A percentile compares a stretch with the other conserved stretches of the same genome.
These are phyloP conservation scores for Lagerstroemia fauriei DNA, from an alignment of 441 rosid genomes.

Conservation along the genomic window DNA sequence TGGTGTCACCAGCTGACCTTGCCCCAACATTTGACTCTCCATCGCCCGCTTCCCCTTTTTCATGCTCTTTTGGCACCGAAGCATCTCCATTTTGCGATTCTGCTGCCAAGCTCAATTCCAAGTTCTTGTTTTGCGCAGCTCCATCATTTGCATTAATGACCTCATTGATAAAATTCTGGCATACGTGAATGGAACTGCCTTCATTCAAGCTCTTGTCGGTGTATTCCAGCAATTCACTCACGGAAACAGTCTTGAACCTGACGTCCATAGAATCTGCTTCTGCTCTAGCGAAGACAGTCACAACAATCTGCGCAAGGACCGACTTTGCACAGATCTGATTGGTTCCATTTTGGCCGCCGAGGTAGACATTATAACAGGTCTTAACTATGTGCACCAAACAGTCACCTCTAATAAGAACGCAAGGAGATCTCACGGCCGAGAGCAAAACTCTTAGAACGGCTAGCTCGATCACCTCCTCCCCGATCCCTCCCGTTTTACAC, in stretches of 20 bases:
- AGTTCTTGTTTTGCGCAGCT: conserved; percentile 42
- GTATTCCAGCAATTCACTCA: conserved; percentile 69
- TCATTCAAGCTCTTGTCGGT: conserved; percentile 82
- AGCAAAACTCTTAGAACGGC: conserved; percentile 73
- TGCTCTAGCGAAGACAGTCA: conserved; percentile 66
- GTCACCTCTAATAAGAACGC: conserved; percentile 74
- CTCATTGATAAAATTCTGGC: conserved; percentile 74
- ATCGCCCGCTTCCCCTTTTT: conserved; percentile 34
- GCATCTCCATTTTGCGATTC: conserved; percentile 42
- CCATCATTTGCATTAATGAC: conserved; percentile 64
- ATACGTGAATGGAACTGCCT: conserved; percentile 72
- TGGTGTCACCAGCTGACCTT: conserved; percentile 29
- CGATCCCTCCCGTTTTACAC: conserved; percentile 60
- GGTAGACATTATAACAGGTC: conserved; percentile 88
- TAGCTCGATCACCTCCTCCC: conserved; percentile 73
- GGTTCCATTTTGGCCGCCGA: conserved; percentile 75
- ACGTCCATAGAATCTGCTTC: conserved; percentile 71
- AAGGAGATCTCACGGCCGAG: conserved; percentile 69
- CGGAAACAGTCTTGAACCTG: conserved; percentile 53
- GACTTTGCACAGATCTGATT: conserved; percentile 94
- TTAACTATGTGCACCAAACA: conserved; percentile 66
- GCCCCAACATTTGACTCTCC: conserved; percentile 36
- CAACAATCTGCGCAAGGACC: conserved; percentile 80
- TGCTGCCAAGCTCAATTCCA: conserved; percentile 14
- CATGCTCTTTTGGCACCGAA: conserved; percentile 33